Percentiles rank a stretch among this genome's conserved stretches.
Evolutionary conservation across 148 eudicot genomes (phyloP).

Genomic region (Camellia lanceoleosa): DNA sequence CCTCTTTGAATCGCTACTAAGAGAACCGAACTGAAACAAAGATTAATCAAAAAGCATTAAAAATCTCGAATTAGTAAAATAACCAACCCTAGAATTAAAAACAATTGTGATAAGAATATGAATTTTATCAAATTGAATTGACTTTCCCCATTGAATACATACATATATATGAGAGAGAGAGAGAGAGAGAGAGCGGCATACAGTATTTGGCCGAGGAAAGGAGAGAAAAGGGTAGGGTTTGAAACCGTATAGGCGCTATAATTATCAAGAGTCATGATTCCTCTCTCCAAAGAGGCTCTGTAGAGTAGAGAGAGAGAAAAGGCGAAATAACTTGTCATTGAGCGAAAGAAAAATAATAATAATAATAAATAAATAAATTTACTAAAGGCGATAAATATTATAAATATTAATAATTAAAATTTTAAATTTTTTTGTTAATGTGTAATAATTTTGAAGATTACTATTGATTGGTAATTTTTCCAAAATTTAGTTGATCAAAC

Average conservation of each 20-base stretch:
- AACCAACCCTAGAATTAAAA: not conserved
- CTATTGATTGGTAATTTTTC: too few relatives aligned
- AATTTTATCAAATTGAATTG: constrained; percentile 5
- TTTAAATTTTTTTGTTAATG: too few relatives aligned
- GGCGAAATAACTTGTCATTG: too few relatives aligned
- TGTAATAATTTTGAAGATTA: too few relatives aligned
- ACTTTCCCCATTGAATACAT: not conserved
- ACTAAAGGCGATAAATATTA: too few relatives aligned
- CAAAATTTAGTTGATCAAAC: too few relatives aligned
- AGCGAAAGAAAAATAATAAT: too few relatives aligned
- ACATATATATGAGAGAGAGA: not conserved
- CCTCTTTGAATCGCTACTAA: constrained; percentile 34
- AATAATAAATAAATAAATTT: too few relatives aligned
- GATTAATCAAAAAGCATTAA: not conserved
- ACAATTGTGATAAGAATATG: not conserved
- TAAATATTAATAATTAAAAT: too few relatives aligned
- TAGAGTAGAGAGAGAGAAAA: not conserved
- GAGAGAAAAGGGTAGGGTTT: constrained; percentile 45
- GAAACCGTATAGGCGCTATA: too few relatives aligned
- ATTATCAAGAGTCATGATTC: too few relatives aligned
- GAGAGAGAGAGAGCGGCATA: constrained; percentile 24
- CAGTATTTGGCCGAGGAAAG: constrained; percentile 49
- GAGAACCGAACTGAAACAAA: constrained; percentile 26
- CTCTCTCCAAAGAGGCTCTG: not conserved
- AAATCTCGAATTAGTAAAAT: not conserved